These are phyloP conservation scores for Geotrichum klebahnii DNA, from an alignment of 1,139 yeast genomes.

Conservation along the genomic window DNA sequence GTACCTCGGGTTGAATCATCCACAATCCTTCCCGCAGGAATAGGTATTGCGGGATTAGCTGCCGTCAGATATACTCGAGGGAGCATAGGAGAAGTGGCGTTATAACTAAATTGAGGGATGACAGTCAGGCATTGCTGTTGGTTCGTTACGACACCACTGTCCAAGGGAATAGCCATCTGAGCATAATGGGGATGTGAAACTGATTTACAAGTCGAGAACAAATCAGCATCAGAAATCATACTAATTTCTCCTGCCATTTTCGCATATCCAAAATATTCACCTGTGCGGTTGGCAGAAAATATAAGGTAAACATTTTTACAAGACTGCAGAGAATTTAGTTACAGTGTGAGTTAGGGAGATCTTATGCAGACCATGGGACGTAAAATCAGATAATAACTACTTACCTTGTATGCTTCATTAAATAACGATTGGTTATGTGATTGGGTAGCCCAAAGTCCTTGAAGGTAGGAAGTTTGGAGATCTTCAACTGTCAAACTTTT, in stretches of 20 bases:
- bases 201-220: too few relatives aligned
- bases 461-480: slow-evolving; percentile 35
- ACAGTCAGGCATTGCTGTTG: not conserved
- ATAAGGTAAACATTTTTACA: slow-evolving; percentile 41
- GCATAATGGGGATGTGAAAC: too few relatives aligned
- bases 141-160: too few relatives aligned
- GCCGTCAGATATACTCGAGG: slow-evolving; percentile 28
- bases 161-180: too few relatives aligned
- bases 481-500: slow-evolving; percentile 42
- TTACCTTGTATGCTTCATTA: slow-evolving; percentile 38
- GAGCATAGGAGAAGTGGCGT: not conserved
- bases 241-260: slow-evolving; percentile 36
- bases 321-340: slow-evolving; percentile 19
- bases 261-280: slow-evolving; percentile 43
- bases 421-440: slow-evolving; percentile 39
- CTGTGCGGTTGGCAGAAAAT: slow-evolving; percentile 42
- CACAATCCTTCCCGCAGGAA: slow-evolving; percentile 42
- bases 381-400: too few relatives aligned
- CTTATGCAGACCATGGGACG: too few relatives aligned
- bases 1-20: slow-evolving; percentile 42
- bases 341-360: too few relatives aligned
- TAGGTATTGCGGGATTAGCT: slow-evolving; percentile 28
- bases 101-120: slow-evolving; percentile 4
- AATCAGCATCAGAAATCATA: slow-evolving; percentile 17
- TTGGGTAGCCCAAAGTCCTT: slow-evolving; percentile 43